Conservation (phyloP, 176 grass and related monocot genomes). For the Cenchrus fungigraminus region DNA sequence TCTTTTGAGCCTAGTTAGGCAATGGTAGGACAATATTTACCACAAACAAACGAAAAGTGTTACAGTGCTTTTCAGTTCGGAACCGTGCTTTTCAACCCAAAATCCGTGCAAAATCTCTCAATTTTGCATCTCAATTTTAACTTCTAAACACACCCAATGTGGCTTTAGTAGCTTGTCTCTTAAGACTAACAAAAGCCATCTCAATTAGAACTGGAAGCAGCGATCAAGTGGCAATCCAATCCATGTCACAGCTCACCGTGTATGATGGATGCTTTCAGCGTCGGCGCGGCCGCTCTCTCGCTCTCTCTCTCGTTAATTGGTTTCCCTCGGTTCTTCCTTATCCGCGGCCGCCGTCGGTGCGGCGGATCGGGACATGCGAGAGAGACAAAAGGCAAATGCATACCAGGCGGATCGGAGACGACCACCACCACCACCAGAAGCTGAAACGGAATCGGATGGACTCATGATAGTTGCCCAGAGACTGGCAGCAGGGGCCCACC, state of each 20-base stretch:
- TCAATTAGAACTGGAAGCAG: not conserved
- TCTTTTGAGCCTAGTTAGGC: too few species aligned
- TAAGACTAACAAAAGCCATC: not conserved
- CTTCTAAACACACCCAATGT: not conserved
- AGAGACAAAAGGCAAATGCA: not conserved
- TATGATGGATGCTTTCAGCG: not conserved
- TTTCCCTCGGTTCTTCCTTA: not conserved
- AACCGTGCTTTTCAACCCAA: too few species aligned
- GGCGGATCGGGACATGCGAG: not conserved
- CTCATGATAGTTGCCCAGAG: too few species aligned
- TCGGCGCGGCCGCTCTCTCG: not conserved
- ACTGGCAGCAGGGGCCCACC: too few species aligned
- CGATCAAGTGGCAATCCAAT: not conserved
- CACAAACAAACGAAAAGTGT: too few species aligned
- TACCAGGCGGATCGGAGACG: not conserved
- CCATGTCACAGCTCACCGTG: not conserved
- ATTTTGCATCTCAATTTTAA: too few species aligned
- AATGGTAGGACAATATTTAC: too few species aligned
- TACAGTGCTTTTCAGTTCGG: too few species aligned
- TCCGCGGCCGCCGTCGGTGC: conserved; percentile 13
- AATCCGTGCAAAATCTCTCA: too few species aligned
- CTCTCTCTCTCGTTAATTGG: too few species aligned
- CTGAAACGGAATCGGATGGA: not conserved
- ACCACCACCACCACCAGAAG: not conserved
- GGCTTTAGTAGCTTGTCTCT: conserved; percentile 5